Evolutionary conservation across 176 grass and related monocot species (phyloP), one percentile per base, ranked within the genome.

Genomic region (Oryza brachyantha): DNA sequence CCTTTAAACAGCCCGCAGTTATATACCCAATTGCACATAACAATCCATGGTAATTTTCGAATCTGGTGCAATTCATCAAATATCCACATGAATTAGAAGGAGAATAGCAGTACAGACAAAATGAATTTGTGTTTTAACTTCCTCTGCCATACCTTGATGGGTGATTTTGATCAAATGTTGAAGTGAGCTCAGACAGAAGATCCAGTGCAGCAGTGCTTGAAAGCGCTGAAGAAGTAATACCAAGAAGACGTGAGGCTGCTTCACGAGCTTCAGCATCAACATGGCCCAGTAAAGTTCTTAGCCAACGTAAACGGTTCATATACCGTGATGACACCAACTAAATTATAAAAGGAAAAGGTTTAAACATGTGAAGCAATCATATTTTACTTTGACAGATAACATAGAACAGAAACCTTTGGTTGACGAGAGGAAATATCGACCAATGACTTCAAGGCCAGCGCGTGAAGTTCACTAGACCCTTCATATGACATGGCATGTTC

Each of bases 401-500:
- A 66, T 13, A 65, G 36, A 36, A 76, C 58, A 54, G 13, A 85
- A 88, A 97, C 94, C 94, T 97, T 81, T 29, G 81, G 89, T 63
- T 85, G 83, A 88, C 76, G 79, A 78, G 89, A 73, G 58, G 81
- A 90, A 82, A 97, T 89, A 70, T 97, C 91, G 57, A 97, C 94
- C 82, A 97, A 75, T 85, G 94, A 90, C 82, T 93, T 94, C 70
- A 86, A 86, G 70, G 94, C 94, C 79, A 90, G 79, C 16, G 82
- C 81, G 61, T 97, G 91, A 79, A 97, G 83, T 82, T 97, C 94
- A 86, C 78, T 84, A 68, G 94, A 93, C 26, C 89, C 94, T 86
- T 97, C 91, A 79, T 89, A 81, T 81, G 86, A 82, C 79, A 93
- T 93, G 65, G 91, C 94, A 84, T 97, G 87, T 84, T 97, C 94